Conservation (phyloP, 1,284 basidiomycete species). For the Tylopilus sp. region DNA sequence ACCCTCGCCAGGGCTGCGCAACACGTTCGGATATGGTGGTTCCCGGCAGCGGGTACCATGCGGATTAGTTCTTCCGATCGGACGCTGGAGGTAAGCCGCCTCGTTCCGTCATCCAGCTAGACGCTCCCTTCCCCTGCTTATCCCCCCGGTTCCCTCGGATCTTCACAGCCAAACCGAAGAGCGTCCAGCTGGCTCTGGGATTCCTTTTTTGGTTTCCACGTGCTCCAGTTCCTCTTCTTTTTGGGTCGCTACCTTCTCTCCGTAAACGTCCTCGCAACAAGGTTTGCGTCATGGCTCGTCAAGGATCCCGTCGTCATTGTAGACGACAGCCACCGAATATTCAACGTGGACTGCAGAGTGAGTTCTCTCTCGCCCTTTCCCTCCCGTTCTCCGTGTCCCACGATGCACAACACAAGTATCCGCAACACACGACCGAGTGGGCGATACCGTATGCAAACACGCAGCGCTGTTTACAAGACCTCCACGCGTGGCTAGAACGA, state of each 20-base stretch:
- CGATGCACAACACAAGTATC: constrained; percentile 43
- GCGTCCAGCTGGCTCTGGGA: constrained; percentile 65
- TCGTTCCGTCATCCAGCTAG: constrained; percentile 12
- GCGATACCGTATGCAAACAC: constrained; percentile 73
- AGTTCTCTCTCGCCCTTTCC: constrained; percentile 21
- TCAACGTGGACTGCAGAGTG: constrained; percentile 81
- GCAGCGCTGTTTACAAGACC: constrained; percentile 63
- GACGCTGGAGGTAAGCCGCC: constrained; percentile 62
- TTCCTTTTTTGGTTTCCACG: constrained; percentile 64
- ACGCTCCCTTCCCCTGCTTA: constrained; percentile 5
- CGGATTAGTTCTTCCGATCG: constrained; percentile 74
- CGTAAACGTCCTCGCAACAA: constrained; percentile 52
- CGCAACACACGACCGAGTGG: constrained; percentile 91
- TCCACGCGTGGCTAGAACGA: constrained; percentile 70
- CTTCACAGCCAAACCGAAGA: constrained; percentile 41
- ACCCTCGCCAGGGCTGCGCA: constrained; percentile 62
- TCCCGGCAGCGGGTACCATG: constrained; percentile 72
- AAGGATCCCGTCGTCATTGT: constrained; percentile 47
- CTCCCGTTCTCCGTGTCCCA: background rate
- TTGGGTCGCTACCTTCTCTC: constrained; percentile 53
- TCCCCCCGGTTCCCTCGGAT: constrained; percentile 9
- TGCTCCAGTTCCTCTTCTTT: constrained; percentile 78
- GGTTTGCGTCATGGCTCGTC: constrained; percentile 60
- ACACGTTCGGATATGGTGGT: constrained; percentile 96
- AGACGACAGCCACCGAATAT: constrained; percentile 73